phyloP scores from a whole-genome alignment of 2,329 filamentous ascomycete species.

The Alternaria dauci region DNA sequence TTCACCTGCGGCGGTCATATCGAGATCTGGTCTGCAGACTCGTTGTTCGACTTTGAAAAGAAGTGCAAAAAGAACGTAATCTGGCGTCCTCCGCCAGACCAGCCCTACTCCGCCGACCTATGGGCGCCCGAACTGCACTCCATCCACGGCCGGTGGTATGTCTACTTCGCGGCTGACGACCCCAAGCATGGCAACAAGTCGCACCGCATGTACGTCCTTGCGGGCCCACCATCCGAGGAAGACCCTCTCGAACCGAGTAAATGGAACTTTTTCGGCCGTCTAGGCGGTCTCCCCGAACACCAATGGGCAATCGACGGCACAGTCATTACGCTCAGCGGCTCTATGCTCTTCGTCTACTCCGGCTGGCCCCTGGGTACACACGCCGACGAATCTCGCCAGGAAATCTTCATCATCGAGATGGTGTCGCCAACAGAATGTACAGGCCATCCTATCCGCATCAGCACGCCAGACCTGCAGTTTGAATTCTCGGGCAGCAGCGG shows the following conservation, averaged over 20 bases:
- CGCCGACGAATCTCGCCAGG: constrained; percentile 51
- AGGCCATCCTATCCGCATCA: constrained; percentile 52
- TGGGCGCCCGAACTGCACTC: constrained; percentile 66
- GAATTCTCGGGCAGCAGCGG: constrained; percentile 52
- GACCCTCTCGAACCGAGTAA: constrained; percentile 40
- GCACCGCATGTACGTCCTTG: constrained; percentile 58
- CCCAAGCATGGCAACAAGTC: constrained; percentile 54
- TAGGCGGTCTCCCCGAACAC: constrained; percentile 51
- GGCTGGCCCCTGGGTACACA: constrained; percentile 55
- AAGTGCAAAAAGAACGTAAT: constrained; percentile 51
- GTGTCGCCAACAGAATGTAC: constrained; percentile 46
- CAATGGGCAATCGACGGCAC: constrained; percentile 61
- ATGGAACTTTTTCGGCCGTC: constrained; percentile 55
- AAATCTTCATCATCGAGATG: constrained; percentile 56
- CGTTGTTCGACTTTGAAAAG: constrained; percentile 52
- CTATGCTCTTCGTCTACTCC: constrained; percentile 56
- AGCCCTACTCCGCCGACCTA: constrained; percentile 56
- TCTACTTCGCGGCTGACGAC: constrained; percentile 59
- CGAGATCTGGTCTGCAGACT: constrained; percentile 55
- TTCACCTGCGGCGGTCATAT: constrained; percentile 57
- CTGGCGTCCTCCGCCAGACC: constrained; percentile 55
- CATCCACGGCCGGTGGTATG: constrained; percentile 62
- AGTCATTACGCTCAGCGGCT: constrained; percentile 50
- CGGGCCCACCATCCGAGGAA: constrained; percentile 49
- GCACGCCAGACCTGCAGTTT: constrained; percentile 52